A percentile compares a stretch with the other conserved stretches of the same genome.
Conservation (phyloP, 2,329 filamentous ascomycete genomes). For the Cladosporium oxysporum region DNA sequence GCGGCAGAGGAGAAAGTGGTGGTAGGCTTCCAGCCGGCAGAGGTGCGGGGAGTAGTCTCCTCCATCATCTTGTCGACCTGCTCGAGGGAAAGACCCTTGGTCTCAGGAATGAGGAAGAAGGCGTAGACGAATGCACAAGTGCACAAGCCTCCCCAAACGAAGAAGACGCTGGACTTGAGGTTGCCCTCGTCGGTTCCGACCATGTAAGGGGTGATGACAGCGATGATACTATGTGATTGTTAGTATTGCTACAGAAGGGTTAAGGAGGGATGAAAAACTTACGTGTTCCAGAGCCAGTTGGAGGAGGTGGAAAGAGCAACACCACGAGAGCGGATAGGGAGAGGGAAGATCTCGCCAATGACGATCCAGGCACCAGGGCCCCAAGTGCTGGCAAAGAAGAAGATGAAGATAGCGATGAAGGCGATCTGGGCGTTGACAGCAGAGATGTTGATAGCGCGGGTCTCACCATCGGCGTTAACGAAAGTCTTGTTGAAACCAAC, state of each 20-base stretch:
- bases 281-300: constrained; percentile 76
- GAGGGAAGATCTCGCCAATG: constrained; percentile 87
- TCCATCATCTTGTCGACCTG: constrained; percentile 88
- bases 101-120: constrained; percentile 66
- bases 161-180: constrained; percentile 47
- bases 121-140: constrained; percentile 60
- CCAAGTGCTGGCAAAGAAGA: constrained; percentile 89
- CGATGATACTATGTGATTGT: constrained; percentile 44
- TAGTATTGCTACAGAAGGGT: constrained; percentile 8
- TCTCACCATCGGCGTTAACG: constrained; percentile 33
- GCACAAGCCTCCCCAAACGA: constrained; percentile 45
- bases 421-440: constrained; percentile 69
- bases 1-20: constrained; percentile 39
- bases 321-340: constrained; percentile 84
- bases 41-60: constrained; percentile 76
- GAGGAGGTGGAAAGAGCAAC: constrained; percentile 83
- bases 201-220: constrained; percentile 68
- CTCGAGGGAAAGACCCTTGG: constrained; percentile 68
- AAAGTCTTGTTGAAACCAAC: constrained; percentile 41
- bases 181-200: constrained; percentile 59
- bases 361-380: constrained; percentile 72
- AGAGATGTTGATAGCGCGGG: constrained; percentile 47
- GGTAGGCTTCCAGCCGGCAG: constrained; percentile 61
- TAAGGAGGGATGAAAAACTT: constrained; percentile 13
- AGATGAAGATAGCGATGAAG: constrained; percentile 91